These are phyloP conservation scores for Podosphaera aphanis DNA, from an alignment of 2,329 filamentous ascomycete genomes.

Conservation along the genomic window DNA sequence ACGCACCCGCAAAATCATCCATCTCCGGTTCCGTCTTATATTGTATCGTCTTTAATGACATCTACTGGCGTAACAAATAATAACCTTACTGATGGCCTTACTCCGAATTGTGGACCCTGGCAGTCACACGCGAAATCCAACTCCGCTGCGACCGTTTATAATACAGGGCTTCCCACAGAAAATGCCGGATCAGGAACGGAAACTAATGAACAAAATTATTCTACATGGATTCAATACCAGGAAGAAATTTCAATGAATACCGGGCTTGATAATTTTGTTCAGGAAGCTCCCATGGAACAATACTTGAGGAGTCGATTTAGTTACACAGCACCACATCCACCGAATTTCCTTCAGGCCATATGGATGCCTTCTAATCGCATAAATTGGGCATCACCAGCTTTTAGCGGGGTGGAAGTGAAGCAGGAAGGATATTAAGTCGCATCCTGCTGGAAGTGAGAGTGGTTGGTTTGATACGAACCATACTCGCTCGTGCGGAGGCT, in stretches of 20 bases:
- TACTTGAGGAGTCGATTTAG: background rate
- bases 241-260: conserved; percentile 7
- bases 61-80: too few relatives aligned
- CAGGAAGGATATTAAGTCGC: too few relatives aligned
- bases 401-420: too few relatives aligned
- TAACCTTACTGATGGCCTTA: background rate
- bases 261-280: conserved; percentile 7
- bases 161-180: conserved; percentile 4
- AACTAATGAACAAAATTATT: conserved; percentile 1
- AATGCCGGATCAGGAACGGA: background rate
- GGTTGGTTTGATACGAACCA: too few relatives aligned
- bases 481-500: too few relatives aligned
- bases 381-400: too few relatives aligned
- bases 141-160: conserved; percentile 5
- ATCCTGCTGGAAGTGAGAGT: too few relatives aligned
- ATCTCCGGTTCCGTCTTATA: conserved; percentile 6
- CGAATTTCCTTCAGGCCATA: conserved; percentile 3
- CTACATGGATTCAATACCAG: conserved; percentile 5
- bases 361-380: background rate
- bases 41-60: conserved; percentile 4
- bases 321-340: background rate
- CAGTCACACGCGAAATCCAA: conserved; percentile 2
- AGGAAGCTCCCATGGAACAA: conserved; percentile 3
- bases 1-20: background rate
- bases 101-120: conserved; percentile 8